Percentiles rank a stretch among this genome's conserved stretches.
Evolutionary conservation across 1,139 yeast genomes (phyloP).

Genomic region (Arxiozyma telluris): DNA sequence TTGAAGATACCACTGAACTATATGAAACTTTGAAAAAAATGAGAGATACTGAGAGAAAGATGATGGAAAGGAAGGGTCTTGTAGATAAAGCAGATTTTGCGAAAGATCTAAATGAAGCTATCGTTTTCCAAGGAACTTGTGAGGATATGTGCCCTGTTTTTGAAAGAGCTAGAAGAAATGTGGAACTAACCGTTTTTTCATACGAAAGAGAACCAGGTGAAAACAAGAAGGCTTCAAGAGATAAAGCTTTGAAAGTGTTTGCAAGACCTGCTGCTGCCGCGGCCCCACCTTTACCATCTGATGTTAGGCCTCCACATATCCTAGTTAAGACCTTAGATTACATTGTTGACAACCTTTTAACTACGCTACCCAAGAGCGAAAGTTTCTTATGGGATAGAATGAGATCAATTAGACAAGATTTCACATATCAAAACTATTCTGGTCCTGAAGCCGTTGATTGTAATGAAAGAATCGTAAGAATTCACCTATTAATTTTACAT

Average conservation of each 20-base stretch:
- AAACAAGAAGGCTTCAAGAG: slow-evolving; percentile 54
- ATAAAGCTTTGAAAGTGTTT: slow-evolving; percentile 79
- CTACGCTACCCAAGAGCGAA: slow-evolving; percentile 72
- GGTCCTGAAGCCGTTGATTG: slow-evolving; percentile 94
- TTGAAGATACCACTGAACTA: slow-evolving; percentile 38
- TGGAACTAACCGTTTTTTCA: slow-evolving; percentile 77
- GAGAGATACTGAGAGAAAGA: slow-evolving; percentile 66
- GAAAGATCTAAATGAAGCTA: slow-evolving; percentile 79
- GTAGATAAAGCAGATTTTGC: slow-evolving; percentile 85
- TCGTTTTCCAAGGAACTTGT: slow-evolving; percentile 80
- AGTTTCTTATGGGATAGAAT: slow-evolving; percentile 98
- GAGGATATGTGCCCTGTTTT: slow-evolving; percentile 90
- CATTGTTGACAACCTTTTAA: slow-evolving; percentile 54
- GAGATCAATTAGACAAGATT: slow-evolving; percentile 94
- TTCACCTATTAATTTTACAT: slow-evolving; percentile 76
- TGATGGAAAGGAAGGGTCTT: slow-evolving; percentile 74
- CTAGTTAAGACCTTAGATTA: slow-evolving; percentile 58
- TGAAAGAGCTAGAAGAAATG: slow-evolving; percentile 81
- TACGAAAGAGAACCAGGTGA: slow-evolving; percentile 56
- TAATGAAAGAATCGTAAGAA: slow-evolving; percentile 83
- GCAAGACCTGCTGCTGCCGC: slow-evolving; percentile 98
- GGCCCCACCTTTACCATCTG: slow-evolving; percentile 95
- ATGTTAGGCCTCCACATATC: slow-evolving; percentile 86
- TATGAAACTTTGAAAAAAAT: slow-evolving; percentile 58
- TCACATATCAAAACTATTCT: slow-evolving; percentile 86